Base-by-base conservation (phyloP, 1,139 yeast species). In the Schizosaccharomyces versatilis region DNA sequence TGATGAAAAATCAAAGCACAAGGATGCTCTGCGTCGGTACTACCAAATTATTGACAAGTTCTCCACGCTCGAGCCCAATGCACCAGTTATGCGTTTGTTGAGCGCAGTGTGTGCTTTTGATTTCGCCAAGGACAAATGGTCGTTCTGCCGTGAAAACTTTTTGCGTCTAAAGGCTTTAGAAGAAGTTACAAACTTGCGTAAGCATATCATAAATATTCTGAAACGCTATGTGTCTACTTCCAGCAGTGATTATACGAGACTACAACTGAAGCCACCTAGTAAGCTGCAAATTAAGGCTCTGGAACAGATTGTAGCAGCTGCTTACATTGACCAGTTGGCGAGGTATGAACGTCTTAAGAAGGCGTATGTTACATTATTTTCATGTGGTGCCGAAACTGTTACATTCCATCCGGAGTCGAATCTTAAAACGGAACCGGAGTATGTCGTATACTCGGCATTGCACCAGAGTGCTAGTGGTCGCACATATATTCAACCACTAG, bases 231-330 rank as follows among this genome's bases (percentile, higher is more conserved):
- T 81, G 1, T 55, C 57, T 6, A 55, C 53, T 9, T 32, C 54
- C 1, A 59, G 72, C 71, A 57, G 76, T 73, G 62, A 93, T 75
- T 62, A 73, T 71, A 55, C 77, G 73, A 62, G 62, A 57, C 82
- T 84, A 0, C 81, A 79, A 62, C 69, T 85, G 38, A 76, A 73
- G 0, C 78, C 84, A 8, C 98, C 98, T 0, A 67, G 73, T 8
- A 74, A 76, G 53, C 66, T 69, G 14, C 98, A 93, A 68, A 65
- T 85, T 9, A 75, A 78, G 55, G 82, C 94, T 1, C 69, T 93
- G 60, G 88, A 86, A 64, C 98, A 93, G 67, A 88, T 93, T 79
- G 72, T 90, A 8, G 78, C 95, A 2, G 81, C 96, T 0, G 98
- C 98, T 0, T 93, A 84, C 62, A 73, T 90, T 53, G 98, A 93